Conservation (phyloP, 768 basidiomycete genomes). For the Russula olivacea region DNA sequence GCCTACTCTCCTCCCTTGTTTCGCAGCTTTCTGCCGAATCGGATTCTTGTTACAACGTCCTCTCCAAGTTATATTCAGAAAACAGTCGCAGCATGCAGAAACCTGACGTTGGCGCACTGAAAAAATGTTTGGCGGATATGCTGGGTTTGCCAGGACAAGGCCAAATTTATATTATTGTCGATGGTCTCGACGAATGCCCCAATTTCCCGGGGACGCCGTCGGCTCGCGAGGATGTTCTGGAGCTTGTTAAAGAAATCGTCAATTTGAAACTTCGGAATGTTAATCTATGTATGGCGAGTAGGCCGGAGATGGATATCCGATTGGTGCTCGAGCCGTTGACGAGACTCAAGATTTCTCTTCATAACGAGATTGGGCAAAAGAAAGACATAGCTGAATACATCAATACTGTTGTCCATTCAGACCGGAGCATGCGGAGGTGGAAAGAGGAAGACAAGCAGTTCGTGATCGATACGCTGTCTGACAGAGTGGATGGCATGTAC, state of each 20-base stretch:
- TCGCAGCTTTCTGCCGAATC: background rate
- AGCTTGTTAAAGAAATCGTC: background rate
- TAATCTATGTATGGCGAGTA: background rate
- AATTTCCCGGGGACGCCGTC: background rate
- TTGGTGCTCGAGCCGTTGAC: background rate
- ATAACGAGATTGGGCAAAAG: background rate
- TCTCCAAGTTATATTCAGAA: background rate
- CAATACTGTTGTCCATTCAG: background rate
- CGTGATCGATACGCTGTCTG: background rate
- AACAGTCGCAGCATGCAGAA: background rate
- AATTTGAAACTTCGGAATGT: background rate
- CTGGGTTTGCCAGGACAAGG: background rate
- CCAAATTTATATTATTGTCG: background rate
- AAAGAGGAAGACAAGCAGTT: background rate
- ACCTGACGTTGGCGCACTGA: background rate
- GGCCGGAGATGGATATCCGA: background rate
- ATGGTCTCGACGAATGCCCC: background rate
- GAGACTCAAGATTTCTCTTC: background rate
- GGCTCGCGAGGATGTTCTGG: background rate
- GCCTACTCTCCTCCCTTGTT: slow-evolving; percentile 3
- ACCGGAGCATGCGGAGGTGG: background rate
- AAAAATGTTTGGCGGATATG: background rate
- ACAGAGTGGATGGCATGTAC: slow-evolving; percentile 13
- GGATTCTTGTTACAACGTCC: background rate
- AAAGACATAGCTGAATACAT: background rate